These are phyloP conservation scores for Rhodotorula mucilaginosa DNA, from an alignment of 1,284 basidiomycete genomes.

Conservation along the genomic window DNA sequence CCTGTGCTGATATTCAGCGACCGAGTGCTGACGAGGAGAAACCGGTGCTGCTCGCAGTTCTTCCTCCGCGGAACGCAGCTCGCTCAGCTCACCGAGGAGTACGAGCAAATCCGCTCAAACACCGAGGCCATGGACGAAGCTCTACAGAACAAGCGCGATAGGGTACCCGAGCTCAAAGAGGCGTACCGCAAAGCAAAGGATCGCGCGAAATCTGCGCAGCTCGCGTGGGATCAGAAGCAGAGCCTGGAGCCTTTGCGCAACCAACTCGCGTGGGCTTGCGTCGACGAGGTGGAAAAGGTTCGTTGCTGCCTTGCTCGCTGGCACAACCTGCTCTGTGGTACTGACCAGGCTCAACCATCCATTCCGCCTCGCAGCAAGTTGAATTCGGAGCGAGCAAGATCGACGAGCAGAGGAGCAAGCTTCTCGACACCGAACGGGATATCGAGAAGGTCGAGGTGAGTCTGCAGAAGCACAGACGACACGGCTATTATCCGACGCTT, in stretches of 20 bases:
- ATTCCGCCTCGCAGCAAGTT: slow-evolving; percentile 2
- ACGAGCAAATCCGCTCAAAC: slow-evolving; percentile 71
- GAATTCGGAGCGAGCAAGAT: slow-evolving; percentile 30
- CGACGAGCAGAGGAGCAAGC: slow-evolving; percentile 47
- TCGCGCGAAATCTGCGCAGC: slow-evolving; percentile 68
- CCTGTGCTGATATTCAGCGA: background rate
- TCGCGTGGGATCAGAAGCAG: slow-evolving; percentile 67
- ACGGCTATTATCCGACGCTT: no score
- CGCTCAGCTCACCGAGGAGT: slow-evolving; percentile 80
- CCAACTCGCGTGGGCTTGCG: slow-evolving; percentile 86
- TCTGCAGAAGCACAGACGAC: no score
- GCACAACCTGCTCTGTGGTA: no score
- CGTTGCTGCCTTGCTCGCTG: slow-evolving; percentile 25
- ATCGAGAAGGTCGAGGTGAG: slow-evolving; percentile 26
- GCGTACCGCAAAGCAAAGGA: slow-evolving; percentile 61
- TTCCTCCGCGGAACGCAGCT: slow-evolving; percentile 93
- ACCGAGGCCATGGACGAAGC: slow-evolving; percentile 51
- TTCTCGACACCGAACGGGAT: slow-evolving; percentile 43
- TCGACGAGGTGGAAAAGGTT: slow-evolving; percentile 62
- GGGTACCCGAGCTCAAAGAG: slow-evolving; percentile 68
- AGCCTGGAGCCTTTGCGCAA: slow-evolving; percentile 69
- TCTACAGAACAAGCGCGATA: slow-evolving; percentile 55
- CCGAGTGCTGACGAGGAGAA: background rate
- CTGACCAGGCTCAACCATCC: background rate
- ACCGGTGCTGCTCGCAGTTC: slow-evolving; percentile 59